Evolutionary conservation across 2,329 filamentous ascomycete genomes (phyloP), one percentile per base, ranked within the genome.

Genomic region (Exophiala dermatitidis): DNA sequence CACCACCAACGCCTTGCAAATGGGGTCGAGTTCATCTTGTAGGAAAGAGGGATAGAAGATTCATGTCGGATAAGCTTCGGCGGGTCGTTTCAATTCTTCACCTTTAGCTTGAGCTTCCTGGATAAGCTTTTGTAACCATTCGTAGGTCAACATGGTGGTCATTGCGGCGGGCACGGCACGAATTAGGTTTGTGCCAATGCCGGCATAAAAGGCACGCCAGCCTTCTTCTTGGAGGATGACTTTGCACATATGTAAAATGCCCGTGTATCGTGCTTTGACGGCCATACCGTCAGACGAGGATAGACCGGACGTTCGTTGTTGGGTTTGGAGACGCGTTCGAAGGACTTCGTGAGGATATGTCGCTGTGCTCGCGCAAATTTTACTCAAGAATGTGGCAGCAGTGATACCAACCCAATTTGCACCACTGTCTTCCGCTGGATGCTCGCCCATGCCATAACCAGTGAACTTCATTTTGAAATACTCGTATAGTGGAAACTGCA

Each of bases 321-420:
- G 93, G 1, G 93, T 98, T 71, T 98, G 93, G 52, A 98, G 74
- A 54, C 93, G 80, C 46, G 93, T 98, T 42, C 93, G 84, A 48
- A 98, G 84, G 12, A 98, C 93, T 71, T 98, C 93, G 67, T 98
- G 93, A 1, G 93, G 93, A 68, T 98, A 98, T 12, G 93, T 98
- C 5, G 90, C 88, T 46, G 88, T 93, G 67, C 90, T 96, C 33
- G 93, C 93, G 65, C 93, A 84, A 46, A 96, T 82, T 72, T 98
- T 98, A 73, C 90, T 95, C 48, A 98, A 72, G 58, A 97, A 89
- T 8, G 90, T 95, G 34, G 93, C 91, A 8, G 84, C 82, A 6
- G 95, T 78, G 55, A 97, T 88, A 36, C 91, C 91, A 44, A 86
- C 62, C 81, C 88, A 93, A 61, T 95, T 87, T 49, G 82, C 79